Percentiles rank a stretch among this genome's conserved stretches.
Conservation (phyloP, 352 stramenopile species). For the Phytophthora sojae region DNA sequence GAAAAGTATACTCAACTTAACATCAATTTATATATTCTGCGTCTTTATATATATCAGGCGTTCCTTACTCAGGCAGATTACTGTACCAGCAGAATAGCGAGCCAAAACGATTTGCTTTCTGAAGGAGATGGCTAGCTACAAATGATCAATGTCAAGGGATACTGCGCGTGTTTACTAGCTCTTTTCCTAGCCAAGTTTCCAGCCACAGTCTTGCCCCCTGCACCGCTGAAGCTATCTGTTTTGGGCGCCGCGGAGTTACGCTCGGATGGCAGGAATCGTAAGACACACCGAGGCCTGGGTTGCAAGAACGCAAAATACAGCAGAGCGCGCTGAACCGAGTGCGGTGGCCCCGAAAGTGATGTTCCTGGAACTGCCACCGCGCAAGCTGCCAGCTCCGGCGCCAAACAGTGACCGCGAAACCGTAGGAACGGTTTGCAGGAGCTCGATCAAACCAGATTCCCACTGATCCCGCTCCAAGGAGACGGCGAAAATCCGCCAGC, state of each 20-base stretch:
- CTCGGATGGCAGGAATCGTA: constrained; percentile 6
- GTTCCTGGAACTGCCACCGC: neutral
- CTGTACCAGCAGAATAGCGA: too few relatives aligned
- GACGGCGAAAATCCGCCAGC: neutral
- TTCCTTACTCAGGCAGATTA: too few relatives aligned
- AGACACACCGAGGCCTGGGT: constrained; percentile 3
- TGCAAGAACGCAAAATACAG: constrained; percentile 8
- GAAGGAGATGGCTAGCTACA: neutral
- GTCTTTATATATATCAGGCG: too few relatives aligned
- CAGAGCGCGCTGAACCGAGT: constrained; percentile 12
- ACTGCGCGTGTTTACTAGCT: neutral
- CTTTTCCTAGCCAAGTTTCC: neutral
- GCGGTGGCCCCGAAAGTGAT: neutral
- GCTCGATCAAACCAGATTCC: constrained; percentile 13
- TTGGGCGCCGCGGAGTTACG: constrained; percentile 10
- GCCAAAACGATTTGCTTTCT: too few relatives aligned
- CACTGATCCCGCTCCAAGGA: constrained; percentile 3
- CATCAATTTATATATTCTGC: too few relatives aligned
- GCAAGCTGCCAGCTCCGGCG: constrained; percentile 2
- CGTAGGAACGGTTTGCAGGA: too few relatives aligned
- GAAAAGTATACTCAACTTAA: too few relatives aligned
- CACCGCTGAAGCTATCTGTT: constrained; percentile 10
- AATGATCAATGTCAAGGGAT: neutral
- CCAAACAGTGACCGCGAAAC: constrained; percentile 13
- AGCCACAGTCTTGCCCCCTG: neutral